These are phyloP conservation scores for Lathyrus sativus DNA, from an alignment of 306 rosid species.

Conservation along the genomic window DNA sequence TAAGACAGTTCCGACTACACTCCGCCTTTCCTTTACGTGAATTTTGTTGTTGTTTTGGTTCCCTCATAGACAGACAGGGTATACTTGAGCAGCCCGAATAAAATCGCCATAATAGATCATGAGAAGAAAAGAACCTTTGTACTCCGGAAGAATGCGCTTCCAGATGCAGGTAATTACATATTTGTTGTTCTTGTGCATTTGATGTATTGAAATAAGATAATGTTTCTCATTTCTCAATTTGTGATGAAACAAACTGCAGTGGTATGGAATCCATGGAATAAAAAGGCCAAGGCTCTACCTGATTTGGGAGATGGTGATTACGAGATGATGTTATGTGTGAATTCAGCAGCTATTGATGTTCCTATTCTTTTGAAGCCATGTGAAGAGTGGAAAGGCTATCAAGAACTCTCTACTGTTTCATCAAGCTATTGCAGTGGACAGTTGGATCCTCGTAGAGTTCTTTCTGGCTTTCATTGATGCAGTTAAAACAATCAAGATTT, in stretches of 20 bases:
- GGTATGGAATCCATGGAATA: constrained; percentile 89
- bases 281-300: constrained; percentile 58
- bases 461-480: constrained; percentile 50
- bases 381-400: constrained; percentile 80
- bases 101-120: constrained; percentile 80
- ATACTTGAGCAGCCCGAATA: constrained; percentile 60
- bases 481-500: constrained; percentile 30
- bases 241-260: constrained; percentile 42
- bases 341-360: constrained; percentile 64
- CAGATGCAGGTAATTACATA: constrained; percentile 61
- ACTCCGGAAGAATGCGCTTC: constrained; percentile 64
- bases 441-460: constrained; percentile 71
- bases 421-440: constrained; percentile 92
- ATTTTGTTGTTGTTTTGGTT: neutral
- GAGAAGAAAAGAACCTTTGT: constrained; percentile 80
- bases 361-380: constrained; percentile 62
- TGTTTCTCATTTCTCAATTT: neutral
- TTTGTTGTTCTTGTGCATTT: neutral
- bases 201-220: neutral
- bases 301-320: constrained; percentile 77
- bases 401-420: constrained; percentile 68
- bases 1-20: no score
- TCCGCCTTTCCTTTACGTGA: no score
- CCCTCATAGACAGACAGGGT: constrained; percentile 60
- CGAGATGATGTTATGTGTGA: constrained; percentile 68